These are phyloP conservation scores for Naganishia vaughanmartiniae DNA, from an alignment of 768 basidiomycete genomes.

Conservation along the genomic window DNA sequence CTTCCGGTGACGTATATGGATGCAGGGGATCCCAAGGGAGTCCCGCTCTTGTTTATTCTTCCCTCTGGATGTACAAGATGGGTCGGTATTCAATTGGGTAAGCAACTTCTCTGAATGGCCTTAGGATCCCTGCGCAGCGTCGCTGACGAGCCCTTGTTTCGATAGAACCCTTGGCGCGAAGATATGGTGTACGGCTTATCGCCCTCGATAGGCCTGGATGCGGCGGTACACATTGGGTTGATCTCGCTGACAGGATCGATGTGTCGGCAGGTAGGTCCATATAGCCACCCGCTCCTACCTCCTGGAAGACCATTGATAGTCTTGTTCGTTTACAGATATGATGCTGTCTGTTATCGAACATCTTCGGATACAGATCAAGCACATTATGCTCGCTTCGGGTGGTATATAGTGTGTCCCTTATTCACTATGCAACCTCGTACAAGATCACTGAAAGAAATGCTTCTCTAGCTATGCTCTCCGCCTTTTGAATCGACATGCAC, in stretches of 20 bases:
- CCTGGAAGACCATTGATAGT: slow-evolving; percentile 4
- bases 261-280: slow-evolving; percentile 38
- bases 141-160: neutral
- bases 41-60: slow-evolving; percentile 39
- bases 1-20: slow-evolving; percentile 41
- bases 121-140: neutral
- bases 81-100: slow-evolving; percentile 34
- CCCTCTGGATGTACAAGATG: slow-evolving; percentile 44
- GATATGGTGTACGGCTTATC: slow-evolving; percentile 42
- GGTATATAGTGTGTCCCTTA: slow-evolving; percentile 42
- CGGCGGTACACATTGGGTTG: slow-evolving; percentile 40
- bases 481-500: slow-evolving; percentile 1
- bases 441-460: neutral
- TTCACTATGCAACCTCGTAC: neutral
- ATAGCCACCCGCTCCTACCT: neutral
- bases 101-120: neutral
- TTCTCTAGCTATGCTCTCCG: slow-evolving; percentile 8
- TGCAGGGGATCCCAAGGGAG: slow-evolving; percentile 42
- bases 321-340: slow-evolving; percentile 34
- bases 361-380: slow-evolving; percentile 35
- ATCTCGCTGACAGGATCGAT: slow-evolving; percentile 38
- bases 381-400: slow-evolving; percentile 42
- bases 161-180: slow-evolving; percentile 39
- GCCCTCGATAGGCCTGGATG: slow-evolving; percentile 45
- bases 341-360: slow-evolving; percentile 43